phyloP scores from a whole-genome alignment of 2,329 filamentous ascomycete species.

The Arthrobotrys megalospora region DNA sequence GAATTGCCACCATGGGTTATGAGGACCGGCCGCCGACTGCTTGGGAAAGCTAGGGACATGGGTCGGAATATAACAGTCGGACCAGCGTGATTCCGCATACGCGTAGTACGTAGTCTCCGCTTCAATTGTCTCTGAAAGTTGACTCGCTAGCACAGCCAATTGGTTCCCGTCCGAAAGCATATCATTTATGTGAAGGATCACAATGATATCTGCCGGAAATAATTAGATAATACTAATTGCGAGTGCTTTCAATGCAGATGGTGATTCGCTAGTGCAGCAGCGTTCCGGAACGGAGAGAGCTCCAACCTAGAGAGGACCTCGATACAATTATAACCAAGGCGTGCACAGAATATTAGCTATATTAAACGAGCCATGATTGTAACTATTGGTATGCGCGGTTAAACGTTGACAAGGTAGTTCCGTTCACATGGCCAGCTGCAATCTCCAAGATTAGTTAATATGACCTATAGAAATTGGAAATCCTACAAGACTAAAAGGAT shows the following conservation, averaged over 20 bases:
- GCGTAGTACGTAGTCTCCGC: not conserved
- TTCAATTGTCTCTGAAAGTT: constrained; percentile 10
- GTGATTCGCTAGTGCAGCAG: not conserved
- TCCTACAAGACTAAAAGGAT: too few species aligned
- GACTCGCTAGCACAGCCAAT: constrained; percentile 4
- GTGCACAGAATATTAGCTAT: not conserved
- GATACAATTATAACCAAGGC: too few species aligned
- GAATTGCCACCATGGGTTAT: constrained; percentile 16
- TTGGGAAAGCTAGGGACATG: not conserved
- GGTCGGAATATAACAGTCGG: not conserved
- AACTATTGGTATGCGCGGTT: not conserved
- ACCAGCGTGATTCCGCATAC: not conserved
- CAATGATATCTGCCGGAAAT: constrained; percentile 4
- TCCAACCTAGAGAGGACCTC: too few species aligned
- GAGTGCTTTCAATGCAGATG: not conserved
- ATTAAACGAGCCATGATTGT: constrained; percentile 1
- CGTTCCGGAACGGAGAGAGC: constrained; percentile 33
- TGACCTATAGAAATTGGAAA: too few species aligned
- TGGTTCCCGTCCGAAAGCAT: constrained; percentile 9
- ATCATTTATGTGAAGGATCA: constrained; percentile 46
- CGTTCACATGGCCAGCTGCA: not conserved
- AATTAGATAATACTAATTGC: constrained; percentile 44
- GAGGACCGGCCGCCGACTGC: not conserved
- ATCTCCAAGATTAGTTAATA: too few species aligned
- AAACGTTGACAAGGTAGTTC: not conserved